Base-by-base conservation (phyloP, 1,284 basidiomycete genomes). In the Leccinum holopus region DNA sequence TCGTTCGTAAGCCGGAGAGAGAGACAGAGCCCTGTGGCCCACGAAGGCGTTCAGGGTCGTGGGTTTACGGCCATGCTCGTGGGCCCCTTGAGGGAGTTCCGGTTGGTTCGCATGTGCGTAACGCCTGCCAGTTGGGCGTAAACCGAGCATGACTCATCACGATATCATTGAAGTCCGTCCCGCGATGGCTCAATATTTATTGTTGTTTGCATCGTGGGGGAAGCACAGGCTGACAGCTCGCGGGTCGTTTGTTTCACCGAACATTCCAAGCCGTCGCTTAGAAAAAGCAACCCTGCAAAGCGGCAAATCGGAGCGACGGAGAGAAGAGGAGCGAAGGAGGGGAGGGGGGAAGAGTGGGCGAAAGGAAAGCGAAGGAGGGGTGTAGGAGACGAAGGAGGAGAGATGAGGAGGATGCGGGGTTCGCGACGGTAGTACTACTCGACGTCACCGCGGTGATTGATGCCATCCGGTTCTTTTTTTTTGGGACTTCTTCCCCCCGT, bases 11-110 rank as follows among this genome's bases (percentile, higher is more conserved):
- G 18, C 28, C 25, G 28, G 16, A 53, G 51, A 49, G 47, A 49
- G 44, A 16, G 12, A 11, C 10, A 49, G 7, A 10, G 47, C 18
- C 18, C 47, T 49, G 47, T 49, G 47, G 47, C 47, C 47, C 47
- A 49, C 21, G 28, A 30, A 25, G 61, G 59, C 30, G 30, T 55
- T 56, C 61, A 70, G 69, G 66, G 67, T 59, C 58, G 33, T 53
- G 66, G 62, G 62, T 55, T 62, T 57, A 55, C 51, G 54, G 60
- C 57, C 21, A 47, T 47, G 28, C 35, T 30, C 16, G 28, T 8
- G 16, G 7, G 1, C 12, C 54, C 16, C 51, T 28, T 28, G 25
- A 28, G 49, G 5, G 14, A 52, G 25, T 30, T 30, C 28, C 51
- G 25, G 55, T 16, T 18, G 9, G 21, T 37, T 41, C 3, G 55